Percentiles rank a stretch among this genome's conserved stretches.
These are phyloP conservation scores for Zoysia pacifica DNA, from an alignment of 176 grass and related monocot genomes.

Conservation along the genomic window DNA sequence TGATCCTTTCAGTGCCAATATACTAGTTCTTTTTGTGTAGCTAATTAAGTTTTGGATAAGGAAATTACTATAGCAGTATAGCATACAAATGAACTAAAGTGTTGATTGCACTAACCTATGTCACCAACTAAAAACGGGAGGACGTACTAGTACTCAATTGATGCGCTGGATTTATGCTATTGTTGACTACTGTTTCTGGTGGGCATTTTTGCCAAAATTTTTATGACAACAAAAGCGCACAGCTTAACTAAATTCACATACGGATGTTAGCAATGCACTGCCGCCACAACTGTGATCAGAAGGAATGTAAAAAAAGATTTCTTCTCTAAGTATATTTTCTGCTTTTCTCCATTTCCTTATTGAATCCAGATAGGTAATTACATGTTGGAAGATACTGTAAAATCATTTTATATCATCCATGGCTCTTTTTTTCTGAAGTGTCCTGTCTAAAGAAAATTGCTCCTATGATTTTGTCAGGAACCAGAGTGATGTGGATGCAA, in stretches of 20 bases:
- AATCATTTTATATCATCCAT: not conserved
- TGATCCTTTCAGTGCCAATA: not conserved
- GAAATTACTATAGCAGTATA: too few species aligned
- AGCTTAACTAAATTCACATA: not conserved
- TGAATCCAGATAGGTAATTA: not conserved
- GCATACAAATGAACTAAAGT: too few species aligned
- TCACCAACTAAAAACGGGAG: too few species aligned
- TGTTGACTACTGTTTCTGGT: not conserved
- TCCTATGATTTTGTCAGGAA: conserved; percentile 57
- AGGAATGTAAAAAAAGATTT: not conserved
- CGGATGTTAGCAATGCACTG: not conserved
- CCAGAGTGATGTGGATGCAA: conserved; percentile 78
- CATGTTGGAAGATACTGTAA: conserved; percentile 5
- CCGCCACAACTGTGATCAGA: not conserved
- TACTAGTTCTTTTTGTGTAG: not conserved
- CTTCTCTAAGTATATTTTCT: not conserved
- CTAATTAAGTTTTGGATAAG: not conserved
- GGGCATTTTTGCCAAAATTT: not conserved
- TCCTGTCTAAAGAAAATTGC: conserved; percentile 16
- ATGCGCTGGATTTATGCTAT: conserved; percentile 13
- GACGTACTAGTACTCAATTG: not conserved
- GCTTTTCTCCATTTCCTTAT: not conserved
- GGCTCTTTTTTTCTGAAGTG: not conserved
- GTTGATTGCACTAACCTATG: too few species aligned
- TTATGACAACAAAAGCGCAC: not conserved